phyloP scores from a whole-genome alignment of 2,329 filamentous ascomycete species.

The Aspergillus luchuensis region DNA sequence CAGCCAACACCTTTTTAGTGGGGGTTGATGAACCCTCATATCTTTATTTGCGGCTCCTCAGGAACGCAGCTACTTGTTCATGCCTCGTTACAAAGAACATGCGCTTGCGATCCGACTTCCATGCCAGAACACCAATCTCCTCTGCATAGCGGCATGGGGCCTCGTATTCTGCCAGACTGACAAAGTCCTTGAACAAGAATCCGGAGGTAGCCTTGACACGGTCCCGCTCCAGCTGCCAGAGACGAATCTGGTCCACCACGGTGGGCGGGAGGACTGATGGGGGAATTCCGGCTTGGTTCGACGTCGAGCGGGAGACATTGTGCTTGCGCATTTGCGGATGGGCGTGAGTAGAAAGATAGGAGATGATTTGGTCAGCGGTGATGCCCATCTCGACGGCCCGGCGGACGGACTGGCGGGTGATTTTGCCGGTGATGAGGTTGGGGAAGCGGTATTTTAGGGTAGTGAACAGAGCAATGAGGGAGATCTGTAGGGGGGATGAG shows the following conservation, averaged over 20 bases:
- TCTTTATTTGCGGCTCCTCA: slow-evolving; percentile 61
- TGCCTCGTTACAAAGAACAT: slow-evolving; percentile 92
- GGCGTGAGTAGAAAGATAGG: slow-evolving; percentile 87
- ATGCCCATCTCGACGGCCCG: slow-evolving; percentile 87
- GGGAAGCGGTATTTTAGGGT: slow-evolving; percentile 87
- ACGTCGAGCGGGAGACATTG: slow-evolving; percentile 40
- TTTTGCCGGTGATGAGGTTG: slow-evolving; percentile 88
- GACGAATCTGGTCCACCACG: slow-evolving; percentile 92
- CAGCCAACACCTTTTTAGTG: not conserved
- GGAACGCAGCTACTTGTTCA: slow-evolving; percentile 82
- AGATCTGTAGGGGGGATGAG: slow-evolving; percentile 88
- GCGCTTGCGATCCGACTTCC: slow-evolving; percentile 76
- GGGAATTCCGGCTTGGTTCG: slow-evolving; percentile 41
- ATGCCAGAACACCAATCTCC: slow-evolving; percentile 85
- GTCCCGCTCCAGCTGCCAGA: slow-evolving; percentile 98
- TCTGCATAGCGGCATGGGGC: slow-evolving; percentile 67
- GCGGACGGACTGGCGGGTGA: slow-evolving; percentile 85
- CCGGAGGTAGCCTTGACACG: slow-evolving; percentile 82
- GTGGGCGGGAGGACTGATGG: slow-evolving; percentile 83
- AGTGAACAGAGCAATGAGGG: slow-evolving; percentile 86
- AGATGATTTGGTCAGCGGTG: slow-evolving; percentile 91
- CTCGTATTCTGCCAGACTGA: slow-evolving; percentile 65
- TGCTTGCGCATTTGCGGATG: slow-evolving; percentile 88
- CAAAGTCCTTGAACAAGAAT: slow-evolving; percentile 89
- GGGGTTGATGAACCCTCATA: not conserved